Percentiles rank a stretch among this genome's conserved stretches.
These are phyloP conservation scores for Atkinsonella texensis DNA, from an alignment of 2,329 filamentous ascomycete species.

Conservation along the genomic window DNA sequence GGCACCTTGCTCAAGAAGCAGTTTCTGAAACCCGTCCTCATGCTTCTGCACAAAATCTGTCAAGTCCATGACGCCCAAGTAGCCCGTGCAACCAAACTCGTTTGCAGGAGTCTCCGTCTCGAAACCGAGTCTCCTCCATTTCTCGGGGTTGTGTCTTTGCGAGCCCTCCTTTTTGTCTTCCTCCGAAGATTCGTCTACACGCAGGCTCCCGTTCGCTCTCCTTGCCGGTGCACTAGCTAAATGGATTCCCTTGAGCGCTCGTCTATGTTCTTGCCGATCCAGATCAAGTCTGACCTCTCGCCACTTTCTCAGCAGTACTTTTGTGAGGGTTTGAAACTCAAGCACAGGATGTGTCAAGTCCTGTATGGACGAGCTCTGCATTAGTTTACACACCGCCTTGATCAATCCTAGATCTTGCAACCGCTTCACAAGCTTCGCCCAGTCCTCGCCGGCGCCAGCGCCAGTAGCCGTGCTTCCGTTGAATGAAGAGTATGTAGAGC, in stretches of 20 bases:
- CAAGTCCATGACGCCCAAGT: slow-evolving; percentile 93
- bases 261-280: slow-evolving; percentile 76
- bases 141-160: slow-evolving; percentile 70
- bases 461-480: slow-evolving; percentile 14
- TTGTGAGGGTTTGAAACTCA: slow-evolving; percentile 88
- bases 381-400: slow-evolving; percentile 79
- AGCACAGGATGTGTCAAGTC: slow-evolving; percentile 82
- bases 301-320: slow-evolving; percentile 80
- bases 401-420: slow-evolving; percentile 90
- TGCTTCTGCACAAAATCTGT: slow-evolving; percentile 88
- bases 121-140: slow-evolving; percentile 88
- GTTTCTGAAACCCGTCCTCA: slow-evolving; percentile 84
- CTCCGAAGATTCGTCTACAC: slow-evolving; percentile 24
- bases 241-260: slow-evolving; percentile 76
- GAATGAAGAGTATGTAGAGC: slow-evolving; percentile 34
- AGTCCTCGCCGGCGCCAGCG: slow-evolving; percentile 46
- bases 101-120: slow-evolving; percentile 75
- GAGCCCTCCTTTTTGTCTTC: slow-evolving; percentile 42
- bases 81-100: slow-evolving; percentile 80
- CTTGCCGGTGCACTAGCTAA: slow-evolving; percentile 63
- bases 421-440: slow-evolving; percentile 90
- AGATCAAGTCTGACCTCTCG: slow-evolving; percentile 72
- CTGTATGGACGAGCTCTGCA: slow-evolving; percentile 87
- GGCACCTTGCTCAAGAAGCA: slow-evolving; percentile 78
- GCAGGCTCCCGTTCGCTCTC: slow-evolving; percentile 25